Evolutionary conservation across 768 basidiomycete genomes (phyloP).

Genomic region (Serendipita indica): DNA sequence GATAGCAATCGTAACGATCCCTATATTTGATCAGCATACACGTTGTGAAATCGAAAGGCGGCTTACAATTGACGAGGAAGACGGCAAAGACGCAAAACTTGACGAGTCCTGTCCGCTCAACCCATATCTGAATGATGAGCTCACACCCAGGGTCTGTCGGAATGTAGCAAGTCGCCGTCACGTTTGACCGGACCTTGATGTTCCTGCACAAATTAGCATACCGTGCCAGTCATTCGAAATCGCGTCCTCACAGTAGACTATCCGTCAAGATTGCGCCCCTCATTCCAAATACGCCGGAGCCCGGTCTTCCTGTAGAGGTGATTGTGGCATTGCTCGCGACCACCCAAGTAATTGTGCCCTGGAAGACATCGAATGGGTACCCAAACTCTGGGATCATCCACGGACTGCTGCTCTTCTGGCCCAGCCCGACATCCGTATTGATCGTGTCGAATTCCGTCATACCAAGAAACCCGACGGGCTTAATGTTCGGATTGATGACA

Average conservation of each 20-base stretch:
- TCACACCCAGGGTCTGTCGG: not conserved
- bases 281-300: not conserved
- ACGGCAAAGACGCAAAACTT: constrained; percentile 4
- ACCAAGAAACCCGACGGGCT: not conserved
- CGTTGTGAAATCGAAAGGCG: not conserved
- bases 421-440: not conserved
- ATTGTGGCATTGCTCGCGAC: constrained; percentile 3
- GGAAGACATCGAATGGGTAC: not conserved
- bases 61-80: not conserved
- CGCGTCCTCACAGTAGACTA: not conserved
- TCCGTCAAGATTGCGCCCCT: constrained; percentile 1
- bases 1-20: not conserved
- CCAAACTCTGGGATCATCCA: not conserved
- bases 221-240: not conserved
- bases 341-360: not conserved
- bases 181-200: not conserved
- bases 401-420: not conserved
- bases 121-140: not conserved
- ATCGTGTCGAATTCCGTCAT: not conserved
- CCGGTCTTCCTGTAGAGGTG: not conserved
- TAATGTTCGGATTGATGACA: not conserved
- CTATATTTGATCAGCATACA: not conserved
- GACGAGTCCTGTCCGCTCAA: not conserved
- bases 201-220: not conserved
- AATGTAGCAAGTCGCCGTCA: not conserved